Evolutionary conservation across 345 rosid species (phyloP).

Genomic region (Salix brachista): DNA sequence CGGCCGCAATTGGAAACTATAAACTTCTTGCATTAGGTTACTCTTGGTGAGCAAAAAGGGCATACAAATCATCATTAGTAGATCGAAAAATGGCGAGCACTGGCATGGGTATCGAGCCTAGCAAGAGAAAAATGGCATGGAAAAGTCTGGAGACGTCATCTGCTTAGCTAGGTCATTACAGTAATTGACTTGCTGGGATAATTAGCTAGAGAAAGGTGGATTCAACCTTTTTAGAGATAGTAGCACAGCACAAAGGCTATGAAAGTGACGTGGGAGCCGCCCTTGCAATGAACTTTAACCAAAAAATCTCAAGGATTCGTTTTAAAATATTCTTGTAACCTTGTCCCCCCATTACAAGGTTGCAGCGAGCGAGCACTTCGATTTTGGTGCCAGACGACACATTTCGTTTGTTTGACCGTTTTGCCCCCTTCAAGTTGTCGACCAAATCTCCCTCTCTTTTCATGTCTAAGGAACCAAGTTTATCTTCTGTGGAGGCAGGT

Average conservation of each 20-base stretch:
- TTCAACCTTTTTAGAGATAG: background rate
- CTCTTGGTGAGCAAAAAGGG: no score
- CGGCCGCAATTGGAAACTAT: no score
- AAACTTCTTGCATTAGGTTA: no score
- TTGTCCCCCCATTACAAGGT: conserved; percentile 27
- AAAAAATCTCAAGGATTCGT: background rate
- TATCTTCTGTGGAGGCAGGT: no score
- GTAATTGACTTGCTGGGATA: conserved; percentile 9
- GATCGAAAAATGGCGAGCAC: background rate
- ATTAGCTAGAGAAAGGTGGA: background rate
- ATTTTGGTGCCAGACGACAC: conserved; percentile 2
- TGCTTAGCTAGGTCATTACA: conserved; percentile 7
- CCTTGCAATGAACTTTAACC: conserved; percentile 32
- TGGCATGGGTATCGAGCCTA: conserved; percentile 1
- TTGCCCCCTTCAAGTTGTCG: background rate
- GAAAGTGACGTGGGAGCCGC: conserved; percentile 32
- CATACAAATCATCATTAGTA: background rate
- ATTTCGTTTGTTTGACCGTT: background rate
- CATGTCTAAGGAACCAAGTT: no score
- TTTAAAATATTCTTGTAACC: background rate
- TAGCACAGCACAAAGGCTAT: conserved; percentile 18
- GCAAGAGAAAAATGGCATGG: background rate
- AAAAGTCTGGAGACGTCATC: conserved; percentile 10
- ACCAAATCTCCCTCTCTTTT: background rate
- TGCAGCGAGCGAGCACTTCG: conserved; percentile 14